phyloP scores from a whole-genome alignment of 116 monocot genomes.

The Cymodocea nodosa region DNA sequence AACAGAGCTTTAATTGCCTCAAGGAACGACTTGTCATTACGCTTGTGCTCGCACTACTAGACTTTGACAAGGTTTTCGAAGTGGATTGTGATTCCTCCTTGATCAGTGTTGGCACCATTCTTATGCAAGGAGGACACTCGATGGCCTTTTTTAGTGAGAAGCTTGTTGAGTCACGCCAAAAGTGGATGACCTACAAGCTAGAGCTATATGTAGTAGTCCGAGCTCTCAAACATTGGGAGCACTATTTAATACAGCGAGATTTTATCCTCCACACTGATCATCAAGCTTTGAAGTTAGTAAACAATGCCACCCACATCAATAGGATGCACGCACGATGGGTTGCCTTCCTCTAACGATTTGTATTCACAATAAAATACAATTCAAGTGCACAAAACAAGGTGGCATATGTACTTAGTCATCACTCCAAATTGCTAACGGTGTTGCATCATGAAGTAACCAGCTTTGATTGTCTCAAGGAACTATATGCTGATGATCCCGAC shows the following conservation, averaged over 20 bases:
- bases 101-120: not conserved
- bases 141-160: constrained; percentile 9
- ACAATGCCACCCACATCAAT: not conserved
- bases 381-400: not conserved
- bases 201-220: constrained; percentile 2
- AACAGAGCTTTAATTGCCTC: no score
- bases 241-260: constrained; percentile 10
- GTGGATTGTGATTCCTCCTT: not conserved
- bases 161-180: not conserved
- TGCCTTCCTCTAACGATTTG: not conserved
- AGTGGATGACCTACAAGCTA: not conserved
- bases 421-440: not conserved
- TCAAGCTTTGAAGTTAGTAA: constrained; percentile 6
- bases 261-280: constrained; percentile 11
- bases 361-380: constrained; percentile 1
- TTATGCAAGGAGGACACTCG: not conserved
- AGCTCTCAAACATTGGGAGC: no score
- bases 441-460: not conserved
- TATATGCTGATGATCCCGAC: not conserved
- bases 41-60: not conserved
- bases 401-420: no score
- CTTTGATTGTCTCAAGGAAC: not conserved
- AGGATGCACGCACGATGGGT: constrained; percentile 9
- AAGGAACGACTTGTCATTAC: no score
- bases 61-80: constrained; percentile 6